Base-by-base conservation (phyloP, 106 monocot species). In the Posidonia australis region DNA sequence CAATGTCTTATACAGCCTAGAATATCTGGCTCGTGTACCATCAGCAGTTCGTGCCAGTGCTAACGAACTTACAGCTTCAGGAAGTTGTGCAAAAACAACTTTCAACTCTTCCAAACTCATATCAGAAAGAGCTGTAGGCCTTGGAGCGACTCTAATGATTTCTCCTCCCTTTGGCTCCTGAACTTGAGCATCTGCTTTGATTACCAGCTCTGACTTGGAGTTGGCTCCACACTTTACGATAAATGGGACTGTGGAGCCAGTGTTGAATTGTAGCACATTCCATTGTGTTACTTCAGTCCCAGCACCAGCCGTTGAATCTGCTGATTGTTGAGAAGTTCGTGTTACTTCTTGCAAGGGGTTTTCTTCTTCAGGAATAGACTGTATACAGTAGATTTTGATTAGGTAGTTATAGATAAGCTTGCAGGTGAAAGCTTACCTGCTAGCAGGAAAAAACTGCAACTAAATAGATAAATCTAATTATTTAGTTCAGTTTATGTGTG, bases 211-310 rank as follows among this genome's bases (percentile, higher is more conserved):
- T 13, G 65, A 81, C 16, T 68, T 83, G 16, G 91, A 90, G 62
- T 87, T 98, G 17, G 96, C 82, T 13, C 96, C 96, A 67, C 96
- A 98, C 70, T 98, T 98, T 64, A 98, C 76, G 63, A 98, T 98
- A 72, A 91, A 98, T 9, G 96, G 87, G 25, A 77, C 69, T 36
- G 90, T 81, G 18, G 87, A 83, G 13, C 96, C 96, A 20, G 96
- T 98, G 71, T 98, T 98, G 75, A 98, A 98, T 66, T 98, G 96
- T 27, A 98, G 51, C 10, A 91, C 90, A 61, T 91, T 98, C 96
- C 96, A 98, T 64, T 98, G 90, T 45, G 80, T 76, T 6, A 98
- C 79, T 72, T 94, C 96, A 13, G 78, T 73, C 20, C 85, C 87
- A 3, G 75, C 42, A 23, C 53, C 5, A 7, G 69, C 59, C 10